Percentiles rank a stretch among this genome's conserved stretches.
These are phyloP conservation scores for Hortiboletus campestris DNA, from an alignment of 768 basidiomycete genomes.

Conservation along the genomic window DNA sequence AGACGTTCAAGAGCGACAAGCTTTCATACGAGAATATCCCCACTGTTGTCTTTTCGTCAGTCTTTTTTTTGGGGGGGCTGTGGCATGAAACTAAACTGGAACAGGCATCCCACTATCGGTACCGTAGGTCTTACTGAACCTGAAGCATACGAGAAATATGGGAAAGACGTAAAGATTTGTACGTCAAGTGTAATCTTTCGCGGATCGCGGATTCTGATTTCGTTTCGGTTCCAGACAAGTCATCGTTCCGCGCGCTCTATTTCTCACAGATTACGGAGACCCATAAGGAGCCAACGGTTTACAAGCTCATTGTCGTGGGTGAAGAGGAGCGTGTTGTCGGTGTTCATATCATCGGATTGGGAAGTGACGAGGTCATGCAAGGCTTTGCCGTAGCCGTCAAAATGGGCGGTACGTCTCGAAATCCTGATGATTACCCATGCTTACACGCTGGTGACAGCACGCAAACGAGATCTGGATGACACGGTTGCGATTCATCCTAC, in stretches of 20 bases:
- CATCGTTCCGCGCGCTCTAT: constrained; percentile 80
- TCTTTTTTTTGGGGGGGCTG: constrained; percentile 21
- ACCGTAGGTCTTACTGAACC: constrained; percentile 94
- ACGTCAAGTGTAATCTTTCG: constrained; percentile 31
- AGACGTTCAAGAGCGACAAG: constrained; percentile 84
- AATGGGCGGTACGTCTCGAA: constrained; percentile 65
- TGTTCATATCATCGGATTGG: constrained; percentile 86
- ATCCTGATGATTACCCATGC: not conserved
- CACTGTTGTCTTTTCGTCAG: constrained; percentile 95
- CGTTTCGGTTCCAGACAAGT: constrained; percentile 55
- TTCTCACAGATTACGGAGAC: constrained; percentile 88
- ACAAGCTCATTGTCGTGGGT: constrained; percentile 87
- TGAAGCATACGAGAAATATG: constrained; percentile 84
- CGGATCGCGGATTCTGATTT: not conserved
- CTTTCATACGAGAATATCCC: constrained; percentile 88
- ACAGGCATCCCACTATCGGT: constrained; percentile 91
- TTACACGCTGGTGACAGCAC: constrained; percentile 41
- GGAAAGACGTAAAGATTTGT: constrained; percentile 91
- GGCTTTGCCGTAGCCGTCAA: constrained; percentile 97
- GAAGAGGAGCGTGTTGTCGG: constrained; percentile 96
- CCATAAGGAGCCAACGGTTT: constrained; percentile 93
- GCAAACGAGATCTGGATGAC: constrained; percentile 79
- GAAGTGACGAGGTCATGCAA: constrained; percentile 93
- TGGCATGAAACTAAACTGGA: constrained; percentile 2
- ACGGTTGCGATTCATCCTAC: constrained; percentile 93